These are phyloP conservation scores for Neodidymelliopsis sp. DNA, from an alignment of 2,329 filamentous ascomycete genomes.

Conservation along the genomic window DNA sequence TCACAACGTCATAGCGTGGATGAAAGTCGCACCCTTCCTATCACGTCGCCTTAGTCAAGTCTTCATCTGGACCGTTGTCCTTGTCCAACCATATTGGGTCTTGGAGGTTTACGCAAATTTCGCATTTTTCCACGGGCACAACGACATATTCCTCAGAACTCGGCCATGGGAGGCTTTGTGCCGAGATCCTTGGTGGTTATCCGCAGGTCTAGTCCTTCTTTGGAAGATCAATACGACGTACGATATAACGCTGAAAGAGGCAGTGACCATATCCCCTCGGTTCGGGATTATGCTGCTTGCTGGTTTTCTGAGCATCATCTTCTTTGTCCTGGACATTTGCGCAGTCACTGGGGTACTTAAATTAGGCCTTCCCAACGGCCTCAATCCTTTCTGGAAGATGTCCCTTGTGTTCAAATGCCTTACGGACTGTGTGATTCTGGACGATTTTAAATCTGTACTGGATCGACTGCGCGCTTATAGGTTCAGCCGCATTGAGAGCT, in stretches of 20 bases:
- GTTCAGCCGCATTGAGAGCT: too few relatives aligned
- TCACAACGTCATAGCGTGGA: too few relatives aligned
- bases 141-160: conserved; percentile 1
- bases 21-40: too few relatives aligned
- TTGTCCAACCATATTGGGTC: conserved; percentile 7
- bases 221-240: conserved; percentile 67
- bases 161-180: conserved; percentile 5
- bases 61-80: conserved; percentile 8
- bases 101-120: conserved; percentile 10
- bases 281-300: conserved; percentile 65
- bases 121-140: conserved; percentile 1
- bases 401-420: conserved; percentile 68
- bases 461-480: too few relatives aligned
- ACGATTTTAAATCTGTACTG: conserved; percentile 67
- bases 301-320: conserved; percentile 65
- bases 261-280: conserved; percentile 64
- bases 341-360: conserved; percentile 59
- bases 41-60: too few relatives aligned
- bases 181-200: conserved; percentile 69
- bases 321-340: conserved; percentile 65
- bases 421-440: conserved; percentile 67
- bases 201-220: conserved; percentile 63
- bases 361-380: conserved; percentile 56
- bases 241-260: conserved; percentile 60
- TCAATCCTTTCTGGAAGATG: conserved; percentile 69